Evolutionary conservation across 306 rosid genomes (phyloP), one percentile per base, ranked within the genome.

Genomic region (Castanospermum australe): DNA sequence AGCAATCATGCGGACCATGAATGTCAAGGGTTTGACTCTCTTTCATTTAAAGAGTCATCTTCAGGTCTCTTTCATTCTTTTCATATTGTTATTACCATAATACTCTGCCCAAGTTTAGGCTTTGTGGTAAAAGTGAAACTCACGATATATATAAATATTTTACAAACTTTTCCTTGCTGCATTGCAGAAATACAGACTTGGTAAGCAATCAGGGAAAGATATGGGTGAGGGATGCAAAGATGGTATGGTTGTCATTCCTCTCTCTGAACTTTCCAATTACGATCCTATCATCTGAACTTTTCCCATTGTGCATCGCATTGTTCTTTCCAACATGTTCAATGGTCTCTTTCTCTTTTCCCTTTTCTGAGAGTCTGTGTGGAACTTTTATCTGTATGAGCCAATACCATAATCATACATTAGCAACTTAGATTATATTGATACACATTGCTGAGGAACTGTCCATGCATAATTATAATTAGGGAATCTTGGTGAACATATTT

Each of bases 1-100:
- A 87, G 98, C 98, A 52, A 92, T 94, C 78, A 87, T 94, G 98
- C 93, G 98, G 86, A 94, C 98, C 36, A 94, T 94, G 98, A 94
- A 94, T 87, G 97, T 94, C 81, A 94, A 94, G 93, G 98, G 98
- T 45, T 85, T 94, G 79, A 94, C 98, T 63, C 94, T 94, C 65
- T 94, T 94, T 86, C 98, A 94, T 88, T 87, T 94, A 63, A 94
- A 94, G 97, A 94, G 98, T 83, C 98, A 94, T 87, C 97, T 94
- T 41, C 98, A 94, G 98, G 98, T 92, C 82, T 80, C 63, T 82
- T 73, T 54, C 36, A 55, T 54, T 77, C 64, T 72, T 13, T 33
- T 13, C 24, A 18, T 62, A 15, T 4, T 76, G 54, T 22, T 77
- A 7, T 35, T 70, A 4, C 62, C 50, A n/a, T 47, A 9, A 55